phyloP scores from a whole-genome alignment of 257 asterid genomes.

The Solanum microdontum region DNA sequence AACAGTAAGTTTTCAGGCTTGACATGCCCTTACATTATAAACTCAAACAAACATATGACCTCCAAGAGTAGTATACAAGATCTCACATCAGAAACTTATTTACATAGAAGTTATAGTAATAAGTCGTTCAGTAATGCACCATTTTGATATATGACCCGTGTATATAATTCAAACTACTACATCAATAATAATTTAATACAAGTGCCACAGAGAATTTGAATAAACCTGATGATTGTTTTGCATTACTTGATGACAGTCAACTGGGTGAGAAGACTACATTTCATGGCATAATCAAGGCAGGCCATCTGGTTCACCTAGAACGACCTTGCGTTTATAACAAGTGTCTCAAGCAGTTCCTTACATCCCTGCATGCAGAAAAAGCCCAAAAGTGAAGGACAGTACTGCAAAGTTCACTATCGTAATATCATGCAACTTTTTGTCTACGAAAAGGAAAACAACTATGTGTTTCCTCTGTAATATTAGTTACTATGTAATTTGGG shows the following conservation, averaged over 20 bases:
- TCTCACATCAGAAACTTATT: neutral
- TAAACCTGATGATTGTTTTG: neutral
- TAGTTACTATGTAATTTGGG: neutral
- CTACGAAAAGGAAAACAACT: neutral
- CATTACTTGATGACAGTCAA: slow-evolving; percentile 30
- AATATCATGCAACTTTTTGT: neutral
- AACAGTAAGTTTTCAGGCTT: slow-evolving; percentile 43
- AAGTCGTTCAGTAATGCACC: neutral
- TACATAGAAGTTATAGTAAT: neutral
- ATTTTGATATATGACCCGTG: neutral
- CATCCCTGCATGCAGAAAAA: slow-evolving; percentile 30
- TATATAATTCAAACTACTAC: neutral
- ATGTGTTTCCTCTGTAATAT: neutral
- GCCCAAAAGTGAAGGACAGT: slow-evolving; percentile 10
- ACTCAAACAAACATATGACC: neutral
- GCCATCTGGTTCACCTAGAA: slow-evolving; percentile 83
- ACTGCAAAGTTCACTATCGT: neutral
- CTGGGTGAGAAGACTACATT: slow-evolving; percentile 50
- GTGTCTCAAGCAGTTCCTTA: slow-evolving; percentile 60
- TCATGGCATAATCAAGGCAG: slow-evolving; percentile 56
- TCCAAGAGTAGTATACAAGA: neutral
- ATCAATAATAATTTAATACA: neutral
- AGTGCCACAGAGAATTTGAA: neutral
- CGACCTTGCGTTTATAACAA: slow-evolving; percentile 66
- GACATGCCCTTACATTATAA: neutral